Base-by-base conservation (phyloP, 2,329 filamentous ascomycete species). In the Pseudocercospora vitis region DNA sequence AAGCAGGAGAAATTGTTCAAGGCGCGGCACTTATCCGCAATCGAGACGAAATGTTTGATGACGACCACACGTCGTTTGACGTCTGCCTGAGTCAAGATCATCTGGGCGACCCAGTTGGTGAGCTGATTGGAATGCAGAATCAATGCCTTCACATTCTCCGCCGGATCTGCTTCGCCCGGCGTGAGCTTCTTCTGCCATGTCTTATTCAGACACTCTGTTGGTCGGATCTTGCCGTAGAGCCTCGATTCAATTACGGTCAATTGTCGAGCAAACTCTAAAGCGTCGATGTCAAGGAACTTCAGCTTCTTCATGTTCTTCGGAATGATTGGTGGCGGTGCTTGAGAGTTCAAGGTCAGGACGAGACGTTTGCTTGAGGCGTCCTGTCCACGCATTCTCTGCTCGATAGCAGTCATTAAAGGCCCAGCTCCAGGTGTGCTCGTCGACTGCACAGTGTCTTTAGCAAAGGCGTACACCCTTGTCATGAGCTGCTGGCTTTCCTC, bases 231-330 rank as follows among this genome's bases (percentile, higher is more conserved):
- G 63, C 88, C 89, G 67, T 97, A 99, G 1, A 97, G 80, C 57
- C 87, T 87, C 2, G 91, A 96, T 72, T 99, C 94, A 60, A 97
- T 95, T 61, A 99, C 94, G 0, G 94, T 99, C 58, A 99, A 80
- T 72, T 99, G 94, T 44, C 94, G 86, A n/a, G 94, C 94, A 72
- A 99, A 97, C 69, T 99, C 94, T 0, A 88, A 89, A 0, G 91
- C 85, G 68, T 99, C 94, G 63, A 99, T 96, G 69, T 99, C 94
- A 52, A 97, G 76, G 75, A 99, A 97, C 73, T 97, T 99, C 64
- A 99, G 82, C 74, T 96, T 99, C 81, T 94, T 96, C 91, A 99
- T 95, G 71, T 97, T 96, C 80, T 96, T 96, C 1, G 94, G 94
- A 70, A 96, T 84, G 68, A 97, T 96, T 1, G 94, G 90, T 3